phyloP scores from a whole-genome alignment of 805 yeast genomes.

The Myxozyma mucilagina region DNA sequence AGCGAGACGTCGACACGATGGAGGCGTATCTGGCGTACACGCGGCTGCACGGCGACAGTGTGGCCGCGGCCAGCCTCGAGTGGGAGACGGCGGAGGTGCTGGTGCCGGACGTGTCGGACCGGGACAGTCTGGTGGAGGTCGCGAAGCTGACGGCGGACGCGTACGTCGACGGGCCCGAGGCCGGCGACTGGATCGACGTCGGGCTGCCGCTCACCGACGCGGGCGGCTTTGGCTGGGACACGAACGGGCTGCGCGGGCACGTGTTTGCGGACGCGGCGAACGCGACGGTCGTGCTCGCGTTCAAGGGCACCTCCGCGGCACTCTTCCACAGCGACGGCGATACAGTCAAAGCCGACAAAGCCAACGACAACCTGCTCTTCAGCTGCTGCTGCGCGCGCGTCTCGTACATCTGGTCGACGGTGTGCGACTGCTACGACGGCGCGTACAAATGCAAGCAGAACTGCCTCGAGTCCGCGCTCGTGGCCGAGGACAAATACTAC shows the following conservation, averaged over 20 bases:
- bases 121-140: conserved; percentile 67
- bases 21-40: conserved; percentile 67
- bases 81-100: conserved; percentile 32
- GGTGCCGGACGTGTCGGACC: conserved; percentile 77
- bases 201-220: conserved; percentile 37
- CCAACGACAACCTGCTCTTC: conserved; percentile 84
- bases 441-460: conserved; percentile 87
- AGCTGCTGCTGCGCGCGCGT: conserved; percentile 97
- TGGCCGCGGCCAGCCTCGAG: conserved; percentile 18
- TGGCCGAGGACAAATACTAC: conserved; percentile 79
- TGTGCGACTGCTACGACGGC: conserved; percentile 85
- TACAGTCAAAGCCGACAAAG: conserved; percentile 78
- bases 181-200: conserved; percentile 88
- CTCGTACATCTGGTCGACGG: conserved; percentile 90
- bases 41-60: conserved; percentile 30
- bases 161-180: conserved; percentile 73
- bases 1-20: conserved; percentile 62
- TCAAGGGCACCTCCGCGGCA: conserved; percentile 89
- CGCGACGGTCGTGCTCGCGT: conserved; percentile 66
- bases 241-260: conserved; percentile 85
- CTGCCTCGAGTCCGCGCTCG: conserved; percentile 78
- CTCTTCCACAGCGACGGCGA: conserved; percentile 53
- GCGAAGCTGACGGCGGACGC: conserved; percentile 92
- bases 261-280: conserved; percentile 67
- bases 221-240: conserved; percentile 82